Evolutionary conservation across 495 filamentous ascomycete genomes (phyloP).

Genomic region (Annulohypoxylon stygium): DNA sequence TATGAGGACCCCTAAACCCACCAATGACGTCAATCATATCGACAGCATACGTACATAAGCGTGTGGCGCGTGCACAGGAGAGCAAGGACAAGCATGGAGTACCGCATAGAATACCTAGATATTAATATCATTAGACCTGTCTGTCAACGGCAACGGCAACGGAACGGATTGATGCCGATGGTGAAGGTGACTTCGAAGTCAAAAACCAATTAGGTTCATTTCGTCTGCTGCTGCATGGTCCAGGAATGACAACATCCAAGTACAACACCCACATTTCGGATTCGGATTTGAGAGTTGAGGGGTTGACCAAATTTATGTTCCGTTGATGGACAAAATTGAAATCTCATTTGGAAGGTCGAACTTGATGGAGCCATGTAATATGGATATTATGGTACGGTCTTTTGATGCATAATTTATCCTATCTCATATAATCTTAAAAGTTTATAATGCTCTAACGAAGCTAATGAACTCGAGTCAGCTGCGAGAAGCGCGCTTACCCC

Average conservation of each 20-base stretch:
- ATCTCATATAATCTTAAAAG: neutral
- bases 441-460: neutral
- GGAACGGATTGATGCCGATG: slow-evolving; percentile 21
- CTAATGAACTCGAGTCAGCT: neutral
- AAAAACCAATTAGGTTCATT: slow-evolving; percentile 19
- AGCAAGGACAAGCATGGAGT: slow-evolving; percentile 1
- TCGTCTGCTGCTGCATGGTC: slow-evolving; percentile 3
- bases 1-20: slow-evolving; percentile 24
- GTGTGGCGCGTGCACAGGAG: slow-evolving; percentile 2
- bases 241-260: neutral
- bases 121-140: neutral
- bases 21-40: slow-evolving; percentile 33
- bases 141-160: slow-evolving; percentile 1
- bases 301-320: neutral
- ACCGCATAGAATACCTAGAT: neutral
- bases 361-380: neutral
- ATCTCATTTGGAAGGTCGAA: slow-evolving; percentile 13
- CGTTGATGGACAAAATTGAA: slow-evolving; percentile 7
- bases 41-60: slow-evolving; percentile 8
- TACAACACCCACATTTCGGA: slow-evolving; percentile 3
- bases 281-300: slow-evolving; percentile 4
- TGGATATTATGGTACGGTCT: neutral
- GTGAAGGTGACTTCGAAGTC: slow-evolving; percentile 13
- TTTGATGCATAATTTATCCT: neutral
- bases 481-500: slow-evolving; percentile 17